Evolutionary conservation across 257 asterid genomes (phyloP).

Genomic region (Catharanthus roseus): DNA sequence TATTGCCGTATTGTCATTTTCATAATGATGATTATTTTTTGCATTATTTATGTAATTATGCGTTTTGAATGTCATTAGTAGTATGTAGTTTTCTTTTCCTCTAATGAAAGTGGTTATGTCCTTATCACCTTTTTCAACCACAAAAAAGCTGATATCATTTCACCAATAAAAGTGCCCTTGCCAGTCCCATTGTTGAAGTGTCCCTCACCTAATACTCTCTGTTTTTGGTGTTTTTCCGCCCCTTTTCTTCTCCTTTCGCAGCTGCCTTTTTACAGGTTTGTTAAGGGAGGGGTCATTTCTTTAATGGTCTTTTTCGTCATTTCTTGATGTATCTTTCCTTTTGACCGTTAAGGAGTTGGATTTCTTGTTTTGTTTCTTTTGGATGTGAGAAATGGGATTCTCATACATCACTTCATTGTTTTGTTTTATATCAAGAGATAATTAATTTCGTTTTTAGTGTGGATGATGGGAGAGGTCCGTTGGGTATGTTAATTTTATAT

Average conservation of each 20-base stretch:
- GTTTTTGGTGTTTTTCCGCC: slow-evolving; percentile 10
- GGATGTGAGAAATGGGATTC: background rate
- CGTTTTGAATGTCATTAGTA: too few relatives aligned
- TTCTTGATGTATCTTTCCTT: background rate
- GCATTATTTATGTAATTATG: too few relatives aligned
- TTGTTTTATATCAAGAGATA: background rate
- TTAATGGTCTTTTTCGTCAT: slow-evolving; percentile 31
- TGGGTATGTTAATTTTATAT: slow-evolving; percentile 7
- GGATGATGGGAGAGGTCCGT: background rate
- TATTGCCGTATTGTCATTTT: slow-evolving; percentile 19
- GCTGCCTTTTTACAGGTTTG: slow-evolving; percentile 18
- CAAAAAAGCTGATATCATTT: slow-evolving; percentile 45
- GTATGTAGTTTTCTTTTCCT: slow-evolving; percentile 23
- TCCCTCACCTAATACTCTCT: slow-evolving; percentile 49
- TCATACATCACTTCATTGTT: background rate
- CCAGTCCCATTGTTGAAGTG: slow-evolving; percentile 34
- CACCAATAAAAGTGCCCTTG: slow-evolving; percentile 49
- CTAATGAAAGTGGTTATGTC: slow-evolving; percentile 28
- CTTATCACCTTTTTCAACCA: slow-evolving; percentile 43
- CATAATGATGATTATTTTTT: slow-evolving; percentile 20
- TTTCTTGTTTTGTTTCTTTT: background rate
- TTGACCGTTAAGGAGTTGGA: background rate
- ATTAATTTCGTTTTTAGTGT: background rate
- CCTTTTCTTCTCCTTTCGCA: slow-evolving; percentile 43
- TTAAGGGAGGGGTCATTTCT: slow-evolving; percentile 28